Percentiles rank a stretch among this genome's conserved stretches.
Evolutionary conservation across 2,329 filamentous ascomycete species (phyloP).

Genomic region (Neonectria coccinea): DNA sequence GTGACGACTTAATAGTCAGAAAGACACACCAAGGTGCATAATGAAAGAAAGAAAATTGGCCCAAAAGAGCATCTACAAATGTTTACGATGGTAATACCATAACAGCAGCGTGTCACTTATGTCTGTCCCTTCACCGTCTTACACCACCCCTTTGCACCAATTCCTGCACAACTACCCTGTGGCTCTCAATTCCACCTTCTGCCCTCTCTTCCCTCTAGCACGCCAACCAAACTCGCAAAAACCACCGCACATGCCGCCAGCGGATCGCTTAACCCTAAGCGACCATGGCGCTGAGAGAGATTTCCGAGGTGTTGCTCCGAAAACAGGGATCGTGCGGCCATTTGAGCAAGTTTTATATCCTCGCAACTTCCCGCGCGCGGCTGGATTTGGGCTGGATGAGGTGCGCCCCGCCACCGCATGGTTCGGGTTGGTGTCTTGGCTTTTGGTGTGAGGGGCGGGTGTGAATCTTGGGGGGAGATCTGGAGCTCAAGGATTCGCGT

Average conservation of each 20-base stretch:
- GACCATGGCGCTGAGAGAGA: not conserved
- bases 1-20: too few species aligned
- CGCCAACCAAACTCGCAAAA: constrained; percentile 2
- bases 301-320: constrained; percentile 6
- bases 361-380: constrained; percentile 32
- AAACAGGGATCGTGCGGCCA: constrained; percentile 47
- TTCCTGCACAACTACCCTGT: not conserved
- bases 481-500: not conserved
- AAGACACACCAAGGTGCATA: not conserved
- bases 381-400: constrained; percentile 16
- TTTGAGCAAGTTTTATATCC: constrained; percentile 58
- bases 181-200: not conserved
- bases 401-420: constrained; percentile 30
- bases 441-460: not conserved
- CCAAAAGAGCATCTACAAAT: not conserved
- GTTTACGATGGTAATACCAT: not conserved
- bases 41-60: not conserved
- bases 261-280: not conserved
- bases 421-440: not conserved
- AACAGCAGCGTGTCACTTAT: not conserved
- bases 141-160: not conserved
- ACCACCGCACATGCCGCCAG: constrained; percentile 4
- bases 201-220: not conserved
- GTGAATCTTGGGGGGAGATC: constrained; percentile 6
- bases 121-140: not conserved